Conservation (phyloP, 495 filamentous ascomycete species). For the Neurospora pannonica region DNA sequence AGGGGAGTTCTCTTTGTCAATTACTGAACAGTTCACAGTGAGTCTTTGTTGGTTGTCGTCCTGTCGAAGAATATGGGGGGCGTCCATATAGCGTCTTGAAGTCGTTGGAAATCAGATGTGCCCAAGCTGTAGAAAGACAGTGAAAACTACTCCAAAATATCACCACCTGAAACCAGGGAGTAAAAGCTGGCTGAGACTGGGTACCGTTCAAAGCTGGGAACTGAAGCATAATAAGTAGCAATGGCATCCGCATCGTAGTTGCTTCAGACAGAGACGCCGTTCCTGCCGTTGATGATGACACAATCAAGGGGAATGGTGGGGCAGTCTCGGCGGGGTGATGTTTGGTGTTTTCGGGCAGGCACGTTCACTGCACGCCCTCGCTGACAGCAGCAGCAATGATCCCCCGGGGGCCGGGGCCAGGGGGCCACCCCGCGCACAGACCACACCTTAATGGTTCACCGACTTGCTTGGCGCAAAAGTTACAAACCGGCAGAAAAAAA, state of each 20-base stretch:
- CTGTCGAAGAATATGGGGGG: not conserved
- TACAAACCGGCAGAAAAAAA: constrained; percentile 26
- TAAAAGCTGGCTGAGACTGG: no score
- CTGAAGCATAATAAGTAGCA: not conserved
- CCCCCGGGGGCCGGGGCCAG: not conserved
- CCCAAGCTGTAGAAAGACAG: not conserved
- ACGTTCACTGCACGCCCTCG: not conserved
- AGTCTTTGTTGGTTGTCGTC: not conserved
- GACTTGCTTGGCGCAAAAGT: constrained; percentile 11
- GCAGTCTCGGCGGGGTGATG: not conserved
- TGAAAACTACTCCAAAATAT: not conserved
- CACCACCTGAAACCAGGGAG: not conserved
- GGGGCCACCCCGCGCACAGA: constrained; percentile 9
- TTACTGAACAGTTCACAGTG: not conserved
- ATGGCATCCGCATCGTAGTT: not conserved
- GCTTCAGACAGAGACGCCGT: not conserved
- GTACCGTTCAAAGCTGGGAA: no score
- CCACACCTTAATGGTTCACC: constrained; percentile 21
- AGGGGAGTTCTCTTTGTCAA: not conserved
- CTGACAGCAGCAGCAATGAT: not conserved
- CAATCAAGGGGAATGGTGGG: not conserved
- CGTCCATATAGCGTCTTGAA: not conserved
- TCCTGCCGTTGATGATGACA: not conserved
- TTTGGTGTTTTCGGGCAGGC: not conserved
- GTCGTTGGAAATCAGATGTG: not conserved